A percentile compares a stretch with the other conserved stretches of the same genome.
Evolutionary conservation across 371 early-diverging fungal genomes (phyloP).

Genomic region (Mortierella sp.): DNA sequence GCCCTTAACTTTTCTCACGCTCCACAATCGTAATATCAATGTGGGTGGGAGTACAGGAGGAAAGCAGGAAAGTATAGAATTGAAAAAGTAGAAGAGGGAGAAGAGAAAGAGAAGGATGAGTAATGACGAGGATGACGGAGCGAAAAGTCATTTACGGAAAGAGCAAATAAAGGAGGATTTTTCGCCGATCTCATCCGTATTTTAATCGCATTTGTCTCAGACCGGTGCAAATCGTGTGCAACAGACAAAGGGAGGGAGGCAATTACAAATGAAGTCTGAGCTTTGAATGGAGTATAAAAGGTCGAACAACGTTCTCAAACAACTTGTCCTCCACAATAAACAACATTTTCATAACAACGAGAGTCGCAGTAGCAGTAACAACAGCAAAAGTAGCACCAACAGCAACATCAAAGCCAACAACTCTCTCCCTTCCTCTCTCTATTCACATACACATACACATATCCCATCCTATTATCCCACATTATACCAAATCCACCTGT

Average conservation of each 20-base stretch:
- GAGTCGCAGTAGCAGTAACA: background rate
- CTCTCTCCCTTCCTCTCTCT: background rate
- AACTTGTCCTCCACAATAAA: background rate
- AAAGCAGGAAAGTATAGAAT: no score
- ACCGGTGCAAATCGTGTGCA: background rate
- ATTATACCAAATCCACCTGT: background rate
- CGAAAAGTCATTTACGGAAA: constrained; percentile 4
- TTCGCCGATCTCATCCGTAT: constrained; percentile 24
- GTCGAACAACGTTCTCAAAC: background rate
- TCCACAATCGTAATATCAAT: no score
- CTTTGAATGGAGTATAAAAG: background rate
- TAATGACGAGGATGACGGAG: constrained; percentile 3
- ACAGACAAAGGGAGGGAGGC: background rate
- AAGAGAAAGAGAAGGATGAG: constrained; percentile 1
- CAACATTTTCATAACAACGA: background rate
- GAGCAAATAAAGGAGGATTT: constrained; percentile 20
- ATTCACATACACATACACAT: background rate
- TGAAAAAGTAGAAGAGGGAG: background rate
- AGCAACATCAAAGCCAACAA: background rate
- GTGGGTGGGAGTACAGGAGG: background rate
- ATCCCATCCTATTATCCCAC: no score
- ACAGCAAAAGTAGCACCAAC: background rate
- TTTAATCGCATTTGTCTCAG: constrained; percentile 19
- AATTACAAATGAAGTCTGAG: no score
- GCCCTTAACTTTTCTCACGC: no score